Base-by-base conservation (phyloP, 345 rosid genomes). In the Noccaea caerulescens region DNA sequence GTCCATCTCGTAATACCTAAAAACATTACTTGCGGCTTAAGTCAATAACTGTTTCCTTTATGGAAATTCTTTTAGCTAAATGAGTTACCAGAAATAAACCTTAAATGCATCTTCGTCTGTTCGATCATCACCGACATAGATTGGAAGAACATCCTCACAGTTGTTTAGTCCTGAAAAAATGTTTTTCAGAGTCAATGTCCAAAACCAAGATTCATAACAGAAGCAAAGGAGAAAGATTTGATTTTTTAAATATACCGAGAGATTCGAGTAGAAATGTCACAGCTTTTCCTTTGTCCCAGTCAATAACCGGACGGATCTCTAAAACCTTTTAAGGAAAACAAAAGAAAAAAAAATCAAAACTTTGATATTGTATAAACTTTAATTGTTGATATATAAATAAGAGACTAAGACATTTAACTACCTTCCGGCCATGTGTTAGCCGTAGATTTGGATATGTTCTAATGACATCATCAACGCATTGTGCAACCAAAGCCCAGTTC, bases 281-380 rank as follows among this genome's bases (percentile, higher is more conserved):
- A 62, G 99, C 97, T 79, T 89, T 89, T 58, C 99, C 99, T 84
- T 94, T 94, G 76, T 94, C 93, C 99, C 99, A 91, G 63, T 91
- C 64, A 63, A 93, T 93, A 56, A 82, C 87, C 8, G 99, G 99
- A 32, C 97, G 88, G 58, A 93, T 80, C 82, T 93, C 99, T 71
- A 93, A 83, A 79, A 93, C 98, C 97, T 93, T 68, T 30, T 45
- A 57, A 71, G 10, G 42, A 51, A 10, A 47, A 75, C 14, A 51
- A 56, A 47, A 66, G 14, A 33, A 25, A 63, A 30, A n/a, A 32
- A 44, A 67, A 34, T 38, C 63, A 61, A 61, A 57, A 72, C 7
- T 61, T 46, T 37, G 37, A 52, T 8, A 20, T 18, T 12, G 23
- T 41, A 60, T 20, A 6, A 8, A 20, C 12, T 58, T 36, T 41